phyloP scores from a whole-genome alignment of 2,329 filamentous ascomycete genomes.

The Aspergillus fumigatiaffinis region DNA sequence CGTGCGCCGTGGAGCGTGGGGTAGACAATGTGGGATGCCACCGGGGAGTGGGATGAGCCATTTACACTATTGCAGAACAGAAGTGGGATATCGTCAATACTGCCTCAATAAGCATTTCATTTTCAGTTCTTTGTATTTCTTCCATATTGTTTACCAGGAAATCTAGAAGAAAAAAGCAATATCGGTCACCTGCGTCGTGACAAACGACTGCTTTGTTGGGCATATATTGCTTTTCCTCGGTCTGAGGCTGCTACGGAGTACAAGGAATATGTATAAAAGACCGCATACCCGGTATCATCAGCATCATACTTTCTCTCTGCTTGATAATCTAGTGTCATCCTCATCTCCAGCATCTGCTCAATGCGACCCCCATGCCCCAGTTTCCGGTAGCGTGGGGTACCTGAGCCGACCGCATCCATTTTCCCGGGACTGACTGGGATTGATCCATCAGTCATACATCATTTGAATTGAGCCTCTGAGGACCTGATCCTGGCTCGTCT shows the following conservation, averaged over 20 bases:
- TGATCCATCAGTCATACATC: constrained; percentile 3
- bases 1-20: background rate
- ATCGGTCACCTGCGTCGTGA: background rate
- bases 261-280: background rate
- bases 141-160: background rate
- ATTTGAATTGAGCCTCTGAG: constrained; percentile 5
- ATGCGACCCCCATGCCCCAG: constrained; percentile 2
- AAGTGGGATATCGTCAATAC: background rate
- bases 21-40: constrained; percentile 2
- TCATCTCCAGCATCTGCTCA: background rate
- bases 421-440: background rate
- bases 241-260: background rate
- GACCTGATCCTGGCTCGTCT: constrained; percentile 2
- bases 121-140: background rate
- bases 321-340: background rate
- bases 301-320: background rate
- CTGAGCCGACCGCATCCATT: background rate
- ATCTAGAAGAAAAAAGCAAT: background rate
- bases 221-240: background rate
- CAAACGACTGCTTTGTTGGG: background rate
- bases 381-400: constrained; percentile 6
- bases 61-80: background rate
- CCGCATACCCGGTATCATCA: background rate
- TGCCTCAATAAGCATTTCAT: no score
- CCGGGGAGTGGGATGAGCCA: background rate